Percentiles rank a stretch among this genome's conserved stretches.
These are phyloP conservation scores for Vanderwaltozyma tropicalis DNA, from an alignment of 805 yeast species.

Conservation along the genomic window DNA sequence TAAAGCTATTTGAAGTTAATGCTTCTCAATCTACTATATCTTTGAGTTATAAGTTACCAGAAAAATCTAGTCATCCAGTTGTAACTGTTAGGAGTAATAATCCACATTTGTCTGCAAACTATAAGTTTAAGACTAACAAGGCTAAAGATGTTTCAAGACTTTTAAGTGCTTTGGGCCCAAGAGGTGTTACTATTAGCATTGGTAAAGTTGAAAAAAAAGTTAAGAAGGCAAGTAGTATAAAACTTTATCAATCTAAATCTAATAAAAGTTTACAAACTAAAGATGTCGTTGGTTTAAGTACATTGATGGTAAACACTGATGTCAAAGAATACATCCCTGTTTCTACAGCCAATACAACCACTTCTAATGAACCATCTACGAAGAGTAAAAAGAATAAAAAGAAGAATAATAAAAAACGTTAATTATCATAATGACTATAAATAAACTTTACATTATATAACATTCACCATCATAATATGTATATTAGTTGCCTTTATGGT, in stretches of 20 bases:
- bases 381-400: conserved; percentile 22
- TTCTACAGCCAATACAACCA: conserved; percentile 6
- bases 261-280: conserved; percentile 6
- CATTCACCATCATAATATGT: too few species aligned
- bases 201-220: conserved; percentile 17
- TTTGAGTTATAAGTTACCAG: conserved; percentile 30
- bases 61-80: conserved; percentile 12
- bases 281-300: conserved; percentile 20
- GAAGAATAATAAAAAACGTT: conserved; percentile 24
- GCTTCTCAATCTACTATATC: conserved; percentile 29
- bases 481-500: too few species aligned
- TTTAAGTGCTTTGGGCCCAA: conserved; percentile 64
- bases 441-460: too few species aligned
- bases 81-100: conserved; percentile 51
- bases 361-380: conserved; percentile 7
- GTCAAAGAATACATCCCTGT: conserved; percentile 18
- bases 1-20: conserved; percentile 34
- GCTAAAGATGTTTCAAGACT: conserved; percentile 66
- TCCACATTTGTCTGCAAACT: conserved; percentile 50
- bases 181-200: conserved; percentile 36
- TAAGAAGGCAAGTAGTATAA: not conserved
- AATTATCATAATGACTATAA: too few species aligned
- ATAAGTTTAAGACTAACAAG: conserved; percentile 48
- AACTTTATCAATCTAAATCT: conserved; percentile 1
- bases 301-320: conserved; percentile 21